Base-by-base conservation (phyloP, 495 filamentous ascomycete species). In the Corynascus novoguineensis region DNA sequence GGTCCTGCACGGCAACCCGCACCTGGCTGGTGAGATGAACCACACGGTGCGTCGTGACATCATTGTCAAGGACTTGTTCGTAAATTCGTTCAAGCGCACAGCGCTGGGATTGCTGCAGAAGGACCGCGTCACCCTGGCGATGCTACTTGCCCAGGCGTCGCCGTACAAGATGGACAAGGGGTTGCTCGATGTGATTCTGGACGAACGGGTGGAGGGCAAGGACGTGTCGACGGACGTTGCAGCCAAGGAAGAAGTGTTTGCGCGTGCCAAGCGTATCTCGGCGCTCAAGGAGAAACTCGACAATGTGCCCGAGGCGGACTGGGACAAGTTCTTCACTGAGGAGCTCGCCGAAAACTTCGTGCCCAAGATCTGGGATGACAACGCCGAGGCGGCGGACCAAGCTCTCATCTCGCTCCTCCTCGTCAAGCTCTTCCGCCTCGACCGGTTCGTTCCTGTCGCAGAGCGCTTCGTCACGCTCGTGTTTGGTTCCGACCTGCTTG, bases 81-180 rank as follows among this genome's bases (percentile, higher is more conserved):
- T 93, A 17, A 90, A 84, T n/a, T 83, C 90, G 5, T 98, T 89
- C 71, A 89, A 93, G 70, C 82, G 93, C 46, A 97, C 93, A 12
- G 95, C 92, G 5, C 73, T 96, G n/a, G 88, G 90, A 42, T 73
- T 99, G 27, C 75, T 97, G 50, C 93, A 99, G 67, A 96, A 91
- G 68, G 93, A 99, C 67, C 86, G 89, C 22, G 83, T 97, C 53
- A 96, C 92, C 1, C 75, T 99, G 29, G 95, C 92, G n/a, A 91
- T 99, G 77, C 84, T 99, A 44, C 84, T 99, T 51, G 91, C 91
- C 14, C 92, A 96, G 71, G 93, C 91, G 27, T 86, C 92, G 29
- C 91, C 93, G 6, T 96, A 90, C 75, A 81, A 88, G 62, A 95
- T 96, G 88, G 91, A 97, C 68, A 91, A 89, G 70, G 74, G 77